A percentile compares a stretch with the other conserved stretches of the same genome.
These are phyloP conservation scores for Fusarium cyanostomum DNA, from an alignment of 2,329 filamentous ascomycete genomes.

Conservation along the genomic window DNA sequence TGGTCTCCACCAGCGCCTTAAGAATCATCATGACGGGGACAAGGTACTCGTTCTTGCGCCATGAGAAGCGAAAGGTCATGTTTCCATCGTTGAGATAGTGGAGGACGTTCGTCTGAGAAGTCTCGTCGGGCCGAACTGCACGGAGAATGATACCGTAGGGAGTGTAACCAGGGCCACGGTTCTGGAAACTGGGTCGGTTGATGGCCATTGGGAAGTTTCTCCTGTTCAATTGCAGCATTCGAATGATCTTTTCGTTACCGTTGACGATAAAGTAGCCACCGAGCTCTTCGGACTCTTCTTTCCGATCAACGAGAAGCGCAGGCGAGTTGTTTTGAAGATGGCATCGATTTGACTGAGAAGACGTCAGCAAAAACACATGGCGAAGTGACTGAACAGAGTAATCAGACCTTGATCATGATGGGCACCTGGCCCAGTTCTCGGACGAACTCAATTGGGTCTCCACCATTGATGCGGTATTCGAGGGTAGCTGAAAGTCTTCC, in stretches of 20 bases:
- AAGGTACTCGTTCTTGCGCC: constrained; percentile 97
- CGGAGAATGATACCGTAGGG: constrained; percentile 90
- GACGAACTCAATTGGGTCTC: constrained; percentile 81
- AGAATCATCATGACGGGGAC: constrained; percentile 96
- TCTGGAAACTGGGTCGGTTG: constrained; percentile 86
- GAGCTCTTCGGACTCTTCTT: constrained; percentile 95
- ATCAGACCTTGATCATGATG: constrained; percentile 86
- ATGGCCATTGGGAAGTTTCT: constrained; percentile 97
- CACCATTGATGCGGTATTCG: constrained; percentile 87
- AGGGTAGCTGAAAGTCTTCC: constrained; percentile 85
- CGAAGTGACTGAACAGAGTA: background rate
- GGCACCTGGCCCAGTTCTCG: constrained; percentile 90
- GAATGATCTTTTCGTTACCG: constrained; percentile 95
- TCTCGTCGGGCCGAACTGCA: constrained; percentile 95
- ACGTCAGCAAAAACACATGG: constrained; percentile 24
- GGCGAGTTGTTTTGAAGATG: constrained; percentile 89
- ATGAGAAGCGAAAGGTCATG: constrained; percentile 96
- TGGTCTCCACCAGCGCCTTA: constrained; percentile 94
- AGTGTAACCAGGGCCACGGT: constrained; percentile 87
- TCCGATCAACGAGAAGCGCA: constrained; percentile 80
- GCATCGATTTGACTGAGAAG: constrained; percentile 80
- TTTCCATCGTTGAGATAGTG: constrained; percentile 97
- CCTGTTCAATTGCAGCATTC: constrained; percentile 87
- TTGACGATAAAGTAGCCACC: constrained; percentile 98
- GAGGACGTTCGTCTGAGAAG: constrained; percentile 95